A percentile compares a stretch with the other conserved stretches of the same genome.
Conservation (phyloP, 2,329 filamentous ascomycete genomes). For the Dothideomycetidae sp. region DNA sequence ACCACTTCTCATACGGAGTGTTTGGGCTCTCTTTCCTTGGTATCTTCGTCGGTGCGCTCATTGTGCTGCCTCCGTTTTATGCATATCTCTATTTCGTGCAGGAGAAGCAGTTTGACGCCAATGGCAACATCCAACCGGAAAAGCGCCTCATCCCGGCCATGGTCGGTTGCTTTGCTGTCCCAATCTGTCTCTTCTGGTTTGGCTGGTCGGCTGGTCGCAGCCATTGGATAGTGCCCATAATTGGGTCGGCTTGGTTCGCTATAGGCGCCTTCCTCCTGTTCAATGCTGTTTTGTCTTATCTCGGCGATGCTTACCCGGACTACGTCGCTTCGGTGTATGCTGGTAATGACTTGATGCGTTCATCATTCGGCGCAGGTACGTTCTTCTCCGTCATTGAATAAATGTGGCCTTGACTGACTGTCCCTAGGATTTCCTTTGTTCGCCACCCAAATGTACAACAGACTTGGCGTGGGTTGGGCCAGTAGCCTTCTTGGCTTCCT, state of each 20-base stretch:
- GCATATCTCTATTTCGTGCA: slow-evolving; percentile 11
- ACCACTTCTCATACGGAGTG: slow-evolving; percentile 7
- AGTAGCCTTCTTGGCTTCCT: slow-evolving; percentile 28
- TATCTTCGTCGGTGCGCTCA: slow-evolving; percentile 6
- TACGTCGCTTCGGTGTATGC: slow-evolving; percentile 31
- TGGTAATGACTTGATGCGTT: slow-evolving; percentile 31
- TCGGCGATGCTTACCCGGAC: slow-evolving; percentile 29
- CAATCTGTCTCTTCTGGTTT: slow-evolving; percentile 33
- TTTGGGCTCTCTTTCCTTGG: slow-evolving; percentile 9
- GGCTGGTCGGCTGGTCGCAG: slow-evolving; percentile 23
- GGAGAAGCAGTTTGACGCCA: slow-evolving; percentile 8
- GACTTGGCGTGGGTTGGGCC: slow-evolving; percentile 30
- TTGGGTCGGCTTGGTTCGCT: slow-evolving; percentile 25
- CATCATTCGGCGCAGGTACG: slow-evolving; percentile 24
- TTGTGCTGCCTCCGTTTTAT: slow-evolving; percentile 10
- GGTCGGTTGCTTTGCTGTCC: slow-evolving; percentile 27
- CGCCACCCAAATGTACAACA: slow-evolving; percentile 25
- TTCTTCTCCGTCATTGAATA: slow-evolving; percentile 25
- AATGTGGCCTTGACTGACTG: neutral
- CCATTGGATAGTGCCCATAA: slow-evolving; percentile 33
- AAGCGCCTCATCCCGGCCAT: slow-evolving; percentile 25
- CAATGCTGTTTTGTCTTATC: slow-evolving; percentile 33
- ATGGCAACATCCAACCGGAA: slow-evolving; percentile 10
- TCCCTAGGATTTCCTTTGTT: slow-evolving; percentile 27
- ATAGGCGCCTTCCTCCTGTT: slow-evolving; percentile 34